These are phyloP conservation scores for Lachnellula cervina DNA, from an alignment of 2,329 filamentous ascomycete genomes.

Conservation along the genomic window DNA sequence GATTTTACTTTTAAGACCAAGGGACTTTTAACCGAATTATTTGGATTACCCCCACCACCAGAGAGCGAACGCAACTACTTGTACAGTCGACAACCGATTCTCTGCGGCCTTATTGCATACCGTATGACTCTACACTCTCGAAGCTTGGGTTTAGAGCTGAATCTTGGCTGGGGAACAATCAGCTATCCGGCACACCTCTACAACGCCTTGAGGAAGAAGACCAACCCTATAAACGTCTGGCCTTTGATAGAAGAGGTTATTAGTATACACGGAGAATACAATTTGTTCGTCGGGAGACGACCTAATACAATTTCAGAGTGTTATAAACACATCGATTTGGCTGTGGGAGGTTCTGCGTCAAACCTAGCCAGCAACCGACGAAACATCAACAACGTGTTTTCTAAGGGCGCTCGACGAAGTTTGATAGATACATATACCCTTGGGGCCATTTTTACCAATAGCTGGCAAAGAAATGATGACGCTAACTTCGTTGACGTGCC, in stretches of 20 bases:
- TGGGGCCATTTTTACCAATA: neutral
- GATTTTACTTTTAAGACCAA: no score
- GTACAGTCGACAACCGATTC: conserved; percentile 8
- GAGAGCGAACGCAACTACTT: conserved; percentile 8
- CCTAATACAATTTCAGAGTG: conserved; percentile 1
- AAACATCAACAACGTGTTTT: neutral
- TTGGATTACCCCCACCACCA: neutral
- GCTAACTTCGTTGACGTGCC: neutral
- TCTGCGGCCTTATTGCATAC: conserved; percentile 10
- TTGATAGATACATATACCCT: no score
- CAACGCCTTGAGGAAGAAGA: neutral
- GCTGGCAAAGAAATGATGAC: no score
- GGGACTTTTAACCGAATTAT: no score
- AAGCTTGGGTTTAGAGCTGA: no score
- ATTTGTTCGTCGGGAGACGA: conserved; percentile 2
- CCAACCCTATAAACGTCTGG: conserved; percentile 1
- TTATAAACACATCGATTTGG: conserved; percentile 4
- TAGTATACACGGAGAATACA: neutral
- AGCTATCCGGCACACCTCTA: neutral
- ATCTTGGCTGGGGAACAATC: neutral
- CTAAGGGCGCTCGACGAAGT: neutral
- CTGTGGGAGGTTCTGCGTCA: neutral
- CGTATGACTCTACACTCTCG: neutral
- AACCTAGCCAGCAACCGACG: conserved; percentile 3
- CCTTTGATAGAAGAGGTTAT: conserved; percentile 5